Evolutionary conservation across 2,329 filamentous ascomycete species (phyloP).

Genomic region (Aspergillus melleus): DNA sequence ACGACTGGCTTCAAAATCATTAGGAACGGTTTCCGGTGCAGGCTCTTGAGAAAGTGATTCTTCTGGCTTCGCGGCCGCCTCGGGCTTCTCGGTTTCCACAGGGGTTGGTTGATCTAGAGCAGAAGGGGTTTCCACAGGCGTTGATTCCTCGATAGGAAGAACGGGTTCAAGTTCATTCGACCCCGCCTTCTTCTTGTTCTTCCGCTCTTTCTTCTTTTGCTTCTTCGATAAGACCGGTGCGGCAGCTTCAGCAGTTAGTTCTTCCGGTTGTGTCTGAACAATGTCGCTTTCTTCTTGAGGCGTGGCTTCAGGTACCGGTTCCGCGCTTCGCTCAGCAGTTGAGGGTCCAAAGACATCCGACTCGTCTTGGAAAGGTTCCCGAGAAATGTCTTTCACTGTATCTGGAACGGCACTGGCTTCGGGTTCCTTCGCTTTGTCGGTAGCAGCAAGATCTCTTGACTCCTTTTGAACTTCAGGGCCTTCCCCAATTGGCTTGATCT

Average conservation of each 20-base stretch:
- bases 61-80: neutral
- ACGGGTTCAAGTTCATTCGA: conserved; percentile 15
- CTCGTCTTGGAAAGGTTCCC: neutral
- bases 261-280: neutral
- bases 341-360: neutral
- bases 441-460: neutral
- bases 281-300: neutral
- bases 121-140: conserved; percentile 1
- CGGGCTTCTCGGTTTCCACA: neutral
- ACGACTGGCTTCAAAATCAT: neutral
- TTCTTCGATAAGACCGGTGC: conserved; percentile 24
- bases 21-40: neutral
- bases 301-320: neutral
- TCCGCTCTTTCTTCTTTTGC: conserved; percentile 40
- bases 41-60: neutral
- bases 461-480: neutral
- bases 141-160: neutral
- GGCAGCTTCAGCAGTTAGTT: conserved; percentile 13
- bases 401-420: neutral
- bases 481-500: neutral
- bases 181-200: conserved; percentile 29
- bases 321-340: neutral
- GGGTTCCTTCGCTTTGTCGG: neutral
- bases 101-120: too few relatives aligned
- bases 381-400: neutral